Evolutionary conservation across 345 rosid genomes (phyloP).

Genomic region (Erysimum cheiranthoides): DNA sequence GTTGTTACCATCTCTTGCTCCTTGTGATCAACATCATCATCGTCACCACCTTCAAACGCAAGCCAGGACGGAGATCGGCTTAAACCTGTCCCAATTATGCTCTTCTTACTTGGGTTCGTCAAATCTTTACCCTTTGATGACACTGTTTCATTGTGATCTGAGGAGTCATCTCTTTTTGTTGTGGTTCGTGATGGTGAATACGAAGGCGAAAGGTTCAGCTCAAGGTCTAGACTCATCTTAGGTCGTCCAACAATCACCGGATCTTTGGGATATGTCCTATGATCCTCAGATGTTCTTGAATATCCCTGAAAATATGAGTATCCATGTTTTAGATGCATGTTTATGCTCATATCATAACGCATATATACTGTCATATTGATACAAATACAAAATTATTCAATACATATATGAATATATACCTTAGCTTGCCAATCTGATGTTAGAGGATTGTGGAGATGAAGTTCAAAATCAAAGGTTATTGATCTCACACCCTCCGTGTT

Average conservation of each 20-base stretch:
- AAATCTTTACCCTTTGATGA: slow-evolving; percentile 35
- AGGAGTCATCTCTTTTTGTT: slow-evolving; percentile 10
- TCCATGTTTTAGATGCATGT: slow-evolving; percentile 28
- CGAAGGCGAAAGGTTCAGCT: slow-evolving; percentile 64
- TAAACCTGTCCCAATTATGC: slow-evolving; percentile 25
- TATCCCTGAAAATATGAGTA: slow-evolving; percentile 23
- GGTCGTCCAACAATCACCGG: slow-evolving; percentile 41
- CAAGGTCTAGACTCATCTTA: slow-evolving; percentile 75
- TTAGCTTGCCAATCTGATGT: slow-evolving; percentile 38
- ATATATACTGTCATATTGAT: neutral
- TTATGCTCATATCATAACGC: neutral
- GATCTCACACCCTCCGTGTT: slow-evolving; percentile 40
- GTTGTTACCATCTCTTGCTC: slow-evolving; percentile 77
- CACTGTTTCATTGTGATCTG: slow-evolving; percentile 30
- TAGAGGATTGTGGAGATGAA: slow-evolving; percentile 42
- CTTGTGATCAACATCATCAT: slow-evolving; percentile 42
- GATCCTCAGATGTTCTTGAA: slow-evolving; percentile 59
- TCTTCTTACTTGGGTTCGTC: slow-evolving; percentile 35
- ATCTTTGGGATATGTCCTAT: slow-evolving; percentile 49
- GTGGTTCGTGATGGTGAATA: slow-evolving; percentile 47
- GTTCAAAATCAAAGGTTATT: slow-evolving; percentile 41
- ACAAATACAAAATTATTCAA: neutral
- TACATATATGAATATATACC: slow-evolving; percentile 34
- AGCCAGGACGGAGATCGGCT: slow-evolving; percentile 60
- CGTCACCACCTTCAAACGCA: slow-evolving; percentile 45